A percentile compares a stretch with the other conserved stretches of the same genome.
These are phyloP conservation scores for Neolentinus lepideus DNA, from an alignment of 1,284 basidiomycete species.

Conservation along the genomic window DNA sequence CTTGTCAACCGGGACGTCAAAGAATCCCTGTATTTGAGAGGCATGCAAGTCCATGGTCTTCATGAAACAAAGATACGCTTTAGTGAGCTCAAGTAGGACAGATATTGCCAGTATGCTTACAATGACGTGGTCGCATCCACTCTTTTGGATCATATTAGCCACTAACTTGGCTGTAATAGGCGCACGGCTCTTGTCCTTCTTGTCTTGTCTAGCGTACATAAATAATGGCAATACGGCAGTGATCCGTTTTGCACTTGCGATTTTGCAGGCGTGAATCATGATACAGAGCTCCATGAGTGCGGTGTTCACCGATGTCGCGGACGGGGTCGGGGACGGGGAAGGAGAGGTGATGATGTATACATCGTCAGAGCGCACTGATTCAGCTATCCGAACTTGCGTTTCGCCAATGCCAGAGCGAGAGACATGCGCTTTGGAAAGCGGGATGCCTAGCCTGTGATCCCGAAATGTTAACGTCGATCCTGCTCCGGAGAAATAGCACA, in stretches of 20 bases:
- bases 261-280: conserved; percentile 99
- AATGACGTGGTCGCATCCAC: conserved; percentile 98
- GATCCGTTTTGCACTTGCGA: conserved; percentile 91
- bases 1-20: conserved; percentile 99
- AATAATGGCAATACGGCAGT: conserved; percentile 95
- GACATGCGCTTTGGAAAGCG: conserved; percentile 80
- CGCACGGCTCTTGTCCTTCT: conserved; percentile 98
- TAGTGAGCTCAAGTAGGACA: neutral
- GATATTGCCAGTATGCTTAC: conserved; percentile 43
- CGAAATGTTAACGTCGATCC: conserved; percentile 1
- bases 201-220: conserved; percentile 95
- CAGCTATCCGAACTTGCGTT: conserved; percentile 86
- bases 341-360: conserved; percentile 99
- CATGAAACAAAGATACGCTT: neutral
- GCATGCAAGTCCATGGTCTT: conserved; percentile 98
- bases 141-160: conserved; percentile 97
- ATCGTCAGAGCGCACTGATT: conserved; percentile 97
- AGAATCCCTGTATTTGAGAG: conserved; percentile 99
- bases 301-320: conserved; percentile 43
- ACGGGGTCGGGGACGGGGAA: conserved; percentile 55
- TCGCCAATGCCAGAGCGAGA: conserved; percentile 89
- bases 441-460: conserved; percentile 69
- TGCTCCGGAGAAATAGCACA: conserved; percentile 12
- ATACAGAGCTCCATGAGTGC: conserved; percentile 96
- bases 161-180: conserved; percentile 99